Evolutionary conservation across 2,329 filamentous ascomycete species (phyloP).

Genomic region (Knoxdaviesia proteae): DNA sequence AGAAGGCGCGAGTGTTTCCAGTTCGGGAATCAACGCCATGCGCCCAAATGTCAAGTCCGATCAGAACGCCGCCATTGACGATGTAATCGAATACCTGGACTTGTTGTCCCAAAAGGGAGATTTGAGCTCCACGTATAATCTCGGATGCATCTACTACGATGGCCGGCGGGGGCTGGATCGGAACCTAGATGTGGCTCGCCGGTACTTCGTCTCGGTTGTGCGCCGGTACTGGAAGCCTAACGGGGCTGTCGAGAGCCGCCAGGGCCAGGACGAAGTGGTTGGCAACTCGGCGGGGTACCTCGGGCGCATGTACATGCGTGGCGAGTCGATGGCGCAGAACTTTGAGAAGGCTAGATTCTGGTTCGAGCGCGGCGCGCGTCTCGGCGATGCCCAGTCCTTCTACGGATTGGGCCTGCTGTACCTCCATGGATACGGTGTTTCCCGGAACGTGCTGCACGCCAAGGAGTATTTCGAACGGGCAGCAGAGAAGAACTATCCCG

Average conservation of each 20-base stretch:
- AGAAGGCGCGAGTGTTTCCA: slow-evolving; percentile 78
- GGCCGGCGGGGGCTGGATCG: slow-evolving; percentile 55
- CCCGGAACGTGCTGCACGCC: slow-evolving; percentile 48
- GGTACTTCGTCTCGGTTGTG: slow-evolving; percentile 63
- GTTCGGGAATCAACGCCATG: slow-evolving; percentile 64
- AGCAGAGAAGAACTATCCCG: slow-evolving; percentile 61
- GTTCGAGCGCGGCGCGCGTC: slow-evolving; percentile 60
- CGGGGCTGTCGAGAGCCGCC: slow-evolving; percentile 51
- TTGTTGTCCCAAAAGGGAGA: slow-evolving; percentile 81
- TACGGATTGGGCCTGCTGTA: slow-evolving; percentile 72
- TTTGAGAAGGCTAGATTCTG: slow-evolving; percentile 57
- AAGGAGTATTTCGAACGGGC: slow-evolving; percentile 58
- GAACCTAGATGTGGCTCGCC: slow-evolving; percentile 52
- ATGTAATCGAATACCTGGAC: slow-evolving; percentile 86
- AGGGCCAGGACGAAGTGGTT: slow-evolving; percentile 56
- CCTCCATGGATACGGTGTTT: slow-evolving; percentile 53
- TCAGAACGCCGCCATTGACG: slow-evolving; percentile 69
- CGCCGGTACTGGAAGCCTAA: slow-evolving; percentile 65
- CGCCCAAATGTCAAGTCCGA: slow-evolving; percentile 55
- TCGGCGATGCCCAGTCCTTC: slow-evolving; percentile 66
- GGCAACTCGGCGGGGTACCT: slow-evolving; percentile 72
- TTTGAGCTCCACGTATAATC: slow-evolving; percentile 64
- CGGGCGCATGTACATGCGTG: slow-evolving; percentile 73
- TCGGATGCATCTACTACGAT: slow-evolving; percentile 77
- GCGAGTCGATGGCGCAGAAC: slow-evolving; percentile 65